These are phyloP conservation scores for Avena atlantica DNA, from an alignment of 176 grass and related monocot genomes.

Conservation along the genomic window DNA sequence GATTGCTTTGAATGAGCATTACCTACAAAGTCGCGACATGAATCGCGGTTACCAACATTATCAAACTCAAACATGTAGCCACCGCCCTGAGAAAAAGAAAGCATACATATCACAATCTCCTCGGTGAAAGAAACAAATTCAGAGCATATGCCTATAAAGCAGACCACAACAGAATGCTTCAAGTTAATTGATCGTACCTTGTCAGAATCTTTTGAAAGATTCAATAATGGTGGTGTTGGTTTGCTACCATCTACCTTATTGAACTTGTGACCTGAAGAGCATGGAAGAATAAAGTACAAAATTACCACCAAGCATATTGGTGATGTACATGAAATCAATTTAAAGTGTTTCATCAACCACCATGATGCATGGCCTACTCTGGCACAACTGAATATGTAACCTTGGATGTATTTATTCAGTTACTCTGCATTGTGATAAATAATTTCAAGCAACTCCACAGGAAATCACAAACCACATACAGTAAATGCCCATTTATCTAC, in stretches of 20 bases:
- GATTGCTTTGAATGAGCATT: slow-evolving; percentile 42
- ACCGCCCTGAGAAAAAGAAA: slow-evolving; percentile 62
- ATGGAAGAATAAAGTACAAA: slow-evolving; percentile 23
- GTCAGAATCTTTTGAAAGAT: slow-evolving; percentile 89
- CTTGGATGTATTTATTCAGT: neutral
- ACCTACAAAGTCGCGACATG: slow-evolving; percentile 85
- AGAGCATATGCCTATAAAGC: slow-evolving; percentile 12
- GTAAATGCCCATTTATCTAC: neutral
- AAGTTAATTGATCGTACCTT: slow-evolving; percentile 62
- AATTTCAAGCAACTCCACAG: neutral
- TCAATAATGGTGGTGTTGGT: slow-evolving; percentile 82
- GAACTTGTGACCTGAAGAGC: slow-evolving; percentile 81
- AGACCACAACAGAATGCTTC: slow-evolving; percentile 22
- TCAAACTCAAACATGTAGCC: slow-evolving; percentile 98
- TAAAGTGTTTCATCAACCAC: neutral
- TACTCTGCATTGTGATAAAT: neutral
- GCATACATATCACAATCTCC: neutral
- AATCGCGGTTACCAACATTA: slow-evolving; percentile 69
- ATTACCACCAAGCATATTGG: slow-evolving; percentile 10
- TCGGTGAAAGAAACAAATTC: slow-evolving; percentile 9
- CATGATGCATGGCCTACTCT: neutral
- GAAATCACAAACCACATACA: slow-evolving; percentile 10
- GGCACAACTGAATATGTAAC: neutral
- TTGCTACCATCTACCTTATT: slow-evolving; percentile 91
- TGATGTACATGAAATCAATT: slow-evolving; percentile 28